These are phyloP conservation scores for Peronosclerospora sorghi DNA, from an alignment of 352 stramenopile species.

Conservation along the genomic window DNA sequence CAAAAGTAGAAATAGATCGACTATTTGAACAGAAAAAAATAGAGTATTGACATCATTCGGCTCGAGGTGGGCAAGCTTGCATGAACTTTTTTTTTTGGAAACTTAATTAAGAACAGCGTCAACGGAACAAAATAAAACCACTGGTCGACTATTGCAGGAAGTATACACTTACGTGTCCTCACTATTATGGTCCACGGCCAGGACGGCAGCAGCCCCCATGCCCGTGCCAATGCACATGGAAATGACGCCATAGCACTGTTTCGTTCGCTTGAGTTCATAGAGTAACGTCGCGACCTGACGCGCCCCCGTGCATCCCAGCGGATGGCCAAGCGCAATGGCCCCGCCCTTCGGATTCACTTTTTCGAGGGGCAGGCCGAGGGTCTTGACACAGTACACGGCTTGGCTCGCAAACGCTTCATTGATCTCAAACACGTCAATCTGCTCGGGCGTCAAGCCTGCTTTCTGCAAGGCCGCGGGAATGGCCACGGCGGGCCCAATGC, in stretches of 20 bases:
- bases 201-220: slow-evolving; percentile 90
- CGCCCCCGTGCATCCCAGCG: slow-evolving; percentile 83
- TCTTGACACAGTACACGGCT: slow-evolving; percentile 73
- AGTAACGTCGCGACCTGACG: slow-evolving; percentile 87
- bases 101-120: too few relatives aligned
- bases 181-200: slow-evolving; percentile 68
- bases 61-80: too few relatives aligned
- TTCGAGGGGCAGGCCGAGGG: slow-evolving; percentile 59
- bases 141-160: too few relatives aligned
- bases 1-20: too few relatives aligned
- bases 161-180: too few relatives aligned
- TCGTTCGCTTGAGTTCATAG: slow-evolving; percentile 84
- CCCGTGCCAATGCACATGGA: slow-evolving; percentile 94
- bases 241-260: slow-evolving; percentile 81
- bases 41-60: too few relatives aligned
- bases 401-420: slow-evolving; percentile 89
- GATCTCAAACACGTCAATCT: slow-evolving; percentile 88
- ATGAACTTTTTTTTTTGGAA: too few relatives aligned
- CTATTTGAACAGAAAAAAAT: too few relatives aligned
- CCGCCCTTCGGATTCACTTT: slow-evolving; percentile 88
- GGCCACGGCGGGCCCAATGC: slow-evolving; percentile 68
- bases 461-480: slow-evolving; percentile 72
- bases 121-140: too few relatives aligned
- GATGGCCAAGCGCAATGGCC: slow-evolving; percentile 85
- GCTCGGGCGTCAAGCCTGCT: slow-evolving; percentile 42